phyloP scores from a whole-genome alignment of 2,329 filamentous ascomycete species.

The Ceratocystis harringtonii region DNA sequence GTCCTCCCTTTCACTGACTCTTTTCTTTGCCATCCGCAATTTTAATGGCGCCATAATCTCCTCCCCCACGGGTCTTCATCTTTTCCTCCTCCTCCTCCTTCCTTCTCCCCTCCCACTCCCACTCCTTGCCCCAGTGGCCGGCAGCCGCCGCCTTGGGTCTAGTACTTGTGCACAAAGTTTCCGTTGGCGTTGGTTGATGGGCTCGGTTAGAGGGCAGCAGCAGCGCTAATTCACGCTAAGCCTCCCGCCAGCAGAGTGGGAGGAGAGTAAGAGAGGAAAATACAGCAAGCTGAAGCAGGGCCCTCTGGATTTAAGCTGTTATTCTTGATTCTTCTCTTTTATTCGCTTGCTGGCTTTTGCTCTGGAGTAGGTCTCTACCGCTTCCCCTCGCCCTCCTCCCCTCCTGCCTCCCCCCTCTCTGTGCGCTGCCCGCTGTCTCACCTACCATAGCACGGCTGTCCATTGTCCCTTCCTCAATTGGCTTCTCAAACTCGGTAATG shows the following conservation, averaged over 20 bases:
- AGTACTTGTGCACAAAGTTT: constrained; percentile 8
- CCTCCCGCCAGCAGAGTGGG: too few species aligned
- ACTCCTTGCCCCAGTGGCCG: too few species aligned
- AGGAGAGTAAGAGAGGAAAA: too few species aligned
- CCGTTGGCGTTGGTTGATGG: background rate
- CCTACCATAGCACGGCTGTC: background rate
- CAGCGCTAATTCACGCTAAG: too few species aligned
- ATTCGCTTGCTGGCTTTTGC: background rate
- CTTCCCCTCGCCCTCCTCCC: background rate
- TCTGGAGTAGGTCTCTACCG: background rate
- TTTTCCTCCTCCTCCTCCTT: background rate
- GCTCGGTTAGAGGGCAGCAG: background rate
- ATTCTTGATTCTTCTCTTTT: background rate
- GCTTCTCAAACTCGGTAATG: background rate
- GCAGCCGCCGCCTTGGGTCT: background rate
- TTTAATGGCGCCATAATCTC: background rate
- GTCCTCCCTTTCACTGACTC: too few species aligned
- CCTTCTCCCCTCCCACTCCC: background rate
- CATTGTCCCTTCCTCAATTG: background rate
- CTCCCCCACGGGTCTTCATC: background rate
- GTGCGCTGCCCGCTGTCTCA: background rate
- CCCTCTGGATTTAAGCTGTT: background rate
- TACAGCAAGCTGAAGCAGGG: background rate
- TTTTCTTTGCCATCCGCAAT: background rate
- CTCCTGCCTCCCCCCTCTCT: background rate